phyloP scores from a whole-genome alignment of 768 basidiomycete species.

The Boletellus ananas region DNA sequence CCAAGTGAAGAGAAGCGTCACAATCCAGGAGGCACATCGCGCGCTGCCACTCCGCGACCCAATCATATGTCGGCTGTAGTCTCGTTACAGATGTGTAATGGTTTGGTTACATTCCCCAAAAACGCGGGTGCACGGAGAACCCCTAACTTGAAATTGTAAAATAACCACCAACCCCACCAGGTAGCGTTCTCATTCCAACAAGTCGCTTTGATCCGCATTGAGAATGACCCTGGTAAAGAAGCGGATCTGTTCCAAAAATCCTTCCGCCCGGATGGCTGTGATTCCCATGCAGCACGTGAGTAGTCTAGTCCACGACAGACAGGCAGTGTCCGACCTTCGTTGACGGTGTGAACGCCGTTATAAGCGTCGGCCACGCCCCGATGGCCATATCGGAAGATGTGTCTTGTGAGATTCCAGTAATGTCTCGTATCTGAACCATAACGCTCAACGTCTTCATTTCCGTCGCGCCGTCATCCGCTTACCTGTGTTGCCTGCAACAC shows the following conservation, averaged over 20 bases:
- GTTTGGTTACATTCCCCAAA: neutral
- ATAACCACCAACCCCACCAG: neutral
- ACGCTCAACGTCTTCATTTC: conserved; percentile 19
- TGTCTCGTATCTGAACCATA: conserved; percentile 37
- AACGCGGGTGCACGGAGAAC: neutral
- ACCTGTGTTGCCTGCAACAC: conserved; percentile 22
- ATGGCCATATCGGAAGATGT: conserved; percentile 47
- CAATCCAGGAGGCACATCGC: conserved; percentile 28
- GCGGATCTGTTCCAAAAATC: conserved; percentile 29
- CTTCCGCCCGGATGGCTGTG: conserved; percentile 27
- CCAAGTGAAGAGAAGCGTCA: conserved; percentile 7
- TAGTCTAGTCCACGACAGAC: neutral
- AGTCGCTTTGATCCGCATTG: conserved; percentile 28
- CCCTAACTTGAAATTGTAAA: too few relatives aligned
- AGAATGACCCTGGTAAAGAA: conserved; percentile 33
- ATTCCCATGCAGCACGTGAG: conserved; percentile 7
- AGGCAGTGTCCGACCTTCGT: conserved; percentile 20
- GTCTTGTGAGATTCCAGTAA: conserved; percentile 44
- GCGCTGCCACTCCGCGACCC: conserved; percentile 6
- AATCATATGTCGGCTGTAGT: neutral
- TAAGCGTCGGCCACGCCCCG: conserved; percentile 31
- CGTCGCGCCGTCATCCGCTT: conserved; percentile 13
- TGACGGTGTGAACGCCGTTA: conserved; percentile 29
- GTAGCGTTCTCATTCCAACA: conserved; percentile 9
- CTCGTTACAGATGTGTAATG: neutral